Percentiles rank a stretch among this genome's conserved stretches.
phyloP scores from a whole-genome alignment of 345 rosid genomes.

The Ricinus communis region DNA sequence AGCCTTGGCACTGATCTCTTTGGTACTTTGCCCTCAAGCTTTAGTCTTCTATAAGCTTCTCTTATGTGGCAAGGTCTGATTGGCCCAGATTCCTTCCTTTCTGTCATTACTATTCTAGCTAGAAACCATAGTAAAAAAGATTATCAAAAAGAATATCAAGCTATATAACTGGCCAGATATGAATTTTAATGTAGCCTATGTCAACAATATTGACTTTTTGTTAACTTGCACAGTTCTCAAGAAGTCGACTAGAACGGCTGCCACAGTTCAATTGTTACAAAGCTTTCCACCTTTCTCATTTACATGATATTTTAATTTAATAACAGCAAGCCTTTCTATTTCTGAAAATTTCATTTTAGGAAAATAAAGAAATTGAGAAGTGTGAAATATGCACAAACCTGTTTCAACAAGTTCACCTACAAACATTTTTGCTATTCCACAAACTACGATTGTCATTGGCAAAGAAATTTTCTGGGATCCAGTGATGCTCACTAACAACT shows the following conservation, averaged over 20 bases:
- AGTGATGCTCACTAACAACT: conserved; percentile 73
- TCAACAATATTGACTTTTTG: not conserved
- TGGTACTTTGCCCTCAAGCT: conserved; percentile 87
- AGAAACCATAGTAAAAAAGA: conserved; percentile 21
- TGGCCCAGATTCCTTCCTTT: conserved; percentile 89
- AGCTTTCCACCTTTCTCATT: not conserved
- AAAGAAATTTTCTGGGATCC: conserved; percentile 78
- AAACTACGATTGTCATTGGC: conserved; percentile 82
- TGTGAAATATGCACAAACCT: conserved; percentile 40
- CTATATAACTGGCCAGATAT: not conserved
- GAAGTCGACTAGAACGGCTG: not conserved
- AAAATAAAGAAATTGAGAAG: not conserved
- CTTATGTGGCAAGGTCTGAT: conserved; percentile 95
- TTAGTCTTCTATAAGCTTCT: conserved; percentile 84
- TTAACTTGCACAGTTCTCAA: not conserved
- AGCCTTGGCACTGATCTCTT: conserved; percentile 86
- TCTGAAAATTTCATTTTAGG: not conserved
- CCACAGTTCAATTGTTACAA: not conserved
- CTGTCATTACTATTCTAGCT: conserved; percentile 88
- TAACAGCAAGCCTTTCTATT: not conserved
- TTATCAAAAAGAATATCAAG: not conserved
- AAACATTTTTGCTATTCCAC: conserved; percentile 97
- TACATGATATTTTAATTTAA: not conserved
- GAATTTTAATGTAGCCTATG: not conserved
- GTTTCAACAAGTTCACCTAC: conserved; percentile 99